These are phyloP conservation scores for Scleroderma citrinum DNA, from an alignment of 768 basidiomycete genomes.

Conservation along the genomic window DNA sequence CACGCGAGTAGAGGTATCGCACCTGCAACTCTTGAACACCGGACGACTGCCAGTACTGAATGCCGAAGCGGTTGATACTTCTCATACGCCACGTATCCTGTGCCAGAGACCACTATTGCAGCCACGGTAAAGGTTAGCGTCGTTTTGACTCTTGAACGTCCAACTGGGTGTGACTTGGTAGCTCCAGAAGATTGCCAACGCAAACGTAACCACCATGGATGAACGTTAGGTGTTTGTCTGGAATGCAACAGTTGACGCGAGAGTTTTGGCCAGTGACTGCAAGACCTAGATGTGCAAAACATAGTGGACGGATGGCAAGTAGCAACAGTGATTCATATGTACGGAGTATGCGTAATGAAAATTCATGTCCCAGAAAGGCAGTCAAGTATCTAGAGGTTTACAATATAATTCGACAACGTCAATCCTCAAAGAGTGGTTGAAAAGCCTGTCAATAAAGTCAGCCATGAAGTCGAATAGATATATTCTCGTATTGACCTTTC, in stretches of 20 bases:
- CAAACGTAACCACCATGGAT: background rate
- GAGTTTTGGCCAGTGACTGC: background rate
- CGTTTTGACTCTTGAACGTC: constrained; percentile 6
- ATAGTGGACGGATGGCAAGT: background rate
- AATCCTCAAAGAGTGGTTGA: constrained; percentile 30
- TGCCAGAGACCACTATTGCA: constrained; percentile 25
- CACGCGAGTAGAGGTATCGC: constrained; percentile 23
- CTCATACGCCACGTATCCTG: constrained; percentile 50
- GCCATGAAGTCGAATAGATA: background rate
- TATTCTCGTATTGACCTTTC: constrained; percentile 17
- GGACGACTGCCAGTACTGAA: constrained; percentile 59
- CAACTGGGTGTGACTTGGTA: background rate
- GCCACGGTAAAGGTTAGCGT: constrained; percentile 23
- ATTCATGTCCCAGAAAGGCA: no score
- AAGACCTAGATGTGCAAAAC: background rate
- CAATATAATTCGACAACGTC: background rate
- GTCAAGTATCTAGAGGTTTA: no score
- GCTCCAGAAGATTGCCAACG: background rate
- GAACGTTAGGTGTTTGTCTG: background rate
- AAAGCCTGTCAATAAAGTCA: constrained; percentile 15
- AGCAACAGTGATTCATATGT: no score
- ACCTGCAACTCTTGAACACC: constrained; percentile 79
- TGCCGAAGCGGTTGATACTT: constrained; percentile 72
- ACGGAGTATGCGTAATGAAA: no score
- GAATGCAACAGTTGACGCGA: background rate